Conservation (phyloP, 2,329 filamentous ascomycete genomes). For the Pezicula neosporulosa region DNA sequence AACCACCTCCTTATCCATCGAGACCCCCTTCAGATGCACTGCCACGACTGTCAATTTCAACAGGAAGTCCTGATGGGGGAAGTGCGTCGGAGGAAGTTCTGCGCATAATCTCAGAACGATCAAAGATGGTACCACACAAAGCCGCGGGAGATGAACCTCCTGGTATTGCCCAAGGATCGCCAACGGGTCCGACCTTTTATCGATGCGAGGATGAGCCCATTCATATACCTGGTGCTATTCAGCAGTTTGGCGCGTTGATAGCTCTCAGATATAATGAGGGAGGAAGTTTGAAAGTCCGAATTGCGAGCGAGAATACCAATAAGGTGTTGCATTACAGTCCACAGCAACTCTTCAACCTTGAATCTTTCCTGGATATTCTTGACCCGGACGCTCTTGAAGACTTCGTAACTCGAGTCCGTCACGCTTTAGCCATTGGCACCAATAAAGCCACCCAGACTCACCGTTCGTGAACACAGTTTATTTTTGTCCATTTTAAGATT, state of each 20-base stretch:
- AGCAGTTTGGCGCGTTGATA: slow-evolving; percentile 17
- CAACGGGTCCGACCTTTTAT: slow-evolving; percentile 8
- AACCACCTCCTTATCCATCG: slow-evolving; percentile 13
- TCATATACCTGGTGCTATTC: slow-evolving; percentile 19
- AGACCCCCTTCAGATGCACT: slow-evolving; percentile 11
- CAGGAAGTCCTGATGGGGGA: neutral
- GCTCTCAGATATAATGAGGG: slow-evolving; percentile 13
- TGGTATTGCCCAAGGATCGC: slow-evolving; percentile 8
- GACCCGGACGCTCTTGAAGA: slow-evolving; percentile 12
- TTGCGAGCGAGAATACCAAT: slow-evolving; percentile 19
- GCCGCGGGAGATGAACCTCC: slow-evolving; percentile 13
- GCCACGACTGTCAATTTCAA: slow-evolving; percentile 8
- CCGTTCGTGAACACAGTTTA: neutral
- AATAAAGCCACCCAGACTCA: slow-evolving; percentile 4
- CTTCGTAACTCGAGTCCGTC: slow-evolving; percentile 9
- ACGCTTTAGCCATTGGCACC: slow-evolving; percentile 1
- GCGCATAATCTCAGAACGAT: slow-evolving; percentile 9
- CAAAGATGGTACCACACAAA: slow-evolving; percentile 7
- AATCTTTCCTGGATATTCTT: slow-evolving; percentile 19
- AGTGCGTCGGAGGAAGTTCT: neutral
- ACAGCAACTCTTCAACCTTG: slow-evolving; percentile 14
- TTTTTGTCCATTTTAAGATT: too few relatives aligned
- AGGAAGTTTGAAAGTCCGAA: slow-evolving; percentile 11
- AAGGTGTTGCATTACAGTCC: slow-evolving; percentile 12
- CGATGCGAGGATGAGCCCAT: slow-evolving; percentile 21